A percentile compares a stretch with the other conserved stretches of the same genome.
Evolutionary conservation across 2,329 filamentous ascomycete genomes (phyloP).

Genomic region (Colletotrichum kahawae): DNA sequence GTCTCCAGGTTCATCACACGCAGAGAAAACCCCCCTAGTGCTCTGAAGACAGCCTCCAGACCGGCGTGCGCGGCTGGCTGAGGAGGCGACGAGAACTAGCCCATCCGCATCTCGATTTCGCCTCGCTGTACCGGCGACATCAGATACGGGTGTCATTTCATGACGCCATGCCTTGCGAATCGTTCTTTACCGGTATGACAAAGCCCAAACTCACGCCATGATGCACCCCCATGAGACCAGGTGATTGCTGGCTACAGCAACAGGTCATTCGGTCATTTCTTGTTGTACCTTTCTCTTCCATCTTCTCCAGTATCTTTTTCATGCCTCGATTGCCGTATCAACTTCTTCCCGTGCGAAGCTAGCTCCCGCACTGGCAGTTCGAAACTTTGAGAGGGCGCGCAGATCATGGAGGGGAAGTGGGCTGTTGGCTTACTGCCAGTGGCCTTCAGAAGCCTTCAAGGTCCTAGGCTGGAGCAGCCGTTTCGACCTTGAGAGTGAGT

Average conservation of each 20-base stretch:
- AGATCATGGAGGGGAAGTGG: not conserved
- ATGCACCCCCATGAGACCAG: not conserved
- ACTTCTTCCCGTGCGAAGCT: not conserved
- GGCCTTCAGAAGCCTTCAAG: not conserved
- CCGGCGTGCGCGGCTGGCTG: not conserved
- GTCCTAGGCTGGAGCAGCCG: not conserved
- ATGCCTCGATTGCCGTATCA: not conserved
- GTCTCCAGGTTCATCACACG: not conserved
- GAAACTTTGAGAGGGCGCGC: slow-evolving; percentile 6
- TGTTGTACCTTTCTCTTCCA: not conserved
- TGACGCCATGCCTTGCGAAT: slow-evolving; percentile 3
- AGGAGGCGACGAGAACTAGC: not conserved
- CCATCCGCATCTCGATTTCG: not conserved
- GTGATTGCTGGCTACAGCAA: not conserved
- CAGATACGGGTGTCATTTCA: not conserved
- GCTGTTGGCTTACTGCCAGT: not conserved
- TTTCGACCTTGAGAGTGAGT: not conserved
- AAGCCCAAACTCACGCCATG: not conserved
- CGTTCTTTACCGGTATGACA: not conserved
- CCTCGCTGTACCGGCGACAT: not conserved
- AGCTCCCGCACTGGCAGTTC: slow-evolving; percentile 11
- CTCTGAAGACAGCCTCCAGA: not conserved
- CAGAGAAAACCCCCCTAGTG: not conserved
- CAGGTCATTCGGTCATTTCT: not conserved
- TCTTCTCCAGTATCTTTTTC: not conserved